A percentile compares a stretch with the other conserved stretches of the same genome.
Evolutionary conservation across 2,329 filamentous ascomycete genomes (phyloP).

Genomic region (Aureobasidium sp.): DNA sequence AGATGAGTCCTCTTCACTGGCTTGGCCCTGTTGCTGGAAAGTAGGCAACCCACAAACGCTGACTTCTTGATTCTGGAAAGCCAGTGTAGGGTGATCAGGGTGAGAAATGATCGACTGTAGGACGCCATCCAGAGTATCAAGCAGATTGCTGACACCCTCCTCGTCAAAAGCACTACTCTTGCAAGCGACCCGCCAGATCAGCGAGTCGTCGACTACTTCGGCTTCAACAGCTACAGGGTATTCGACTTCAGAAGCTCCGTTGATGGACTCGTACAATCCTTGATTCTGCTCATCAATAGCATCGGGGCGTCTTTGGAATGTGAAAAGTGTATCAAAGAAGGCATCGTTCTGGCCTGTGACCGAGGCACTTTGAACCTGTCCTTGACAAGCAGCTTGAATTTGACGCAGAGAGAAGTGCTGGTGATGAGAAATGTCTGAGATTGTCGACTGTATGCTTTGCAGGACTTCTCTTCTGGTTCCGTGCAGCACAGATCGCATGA

Average conservation of each 20-base stretch:
- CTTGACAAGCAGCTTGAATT: constrained; percentile 49
- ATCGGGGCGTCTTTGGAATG: constrained; percentile 53
- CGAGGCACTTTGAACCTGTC: constrained; percentile 32
- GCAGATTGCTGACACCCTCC: constrained; percentile 43
- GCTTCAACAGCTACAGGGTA: constrained; percentile 79
- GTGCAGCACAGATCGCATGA: constrained; percentile 65
- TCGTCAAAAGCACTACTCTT: constrained; percentile 50
- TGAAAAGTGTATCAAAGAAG: constrained; percentile 59
- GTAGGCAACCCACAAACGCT: constrained; percentile 59
- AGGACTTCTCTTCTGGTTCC: constrained; percentile 60
- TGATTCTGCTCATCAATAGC: constrained; percentile 18
- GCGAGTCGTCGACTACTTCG: constrained; percentile 49
- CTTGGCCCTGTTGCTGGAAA: constrained; percentile 28
- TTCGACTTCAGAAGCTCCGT: constrained; percentile 62
- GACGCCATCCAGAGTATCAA: constrained; percentile 54
- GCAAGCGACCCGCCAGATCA: constrained; percentile 68
- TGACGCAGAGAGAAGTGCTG: constrained; percentile 73
- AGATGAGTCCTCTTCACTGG: background rate
- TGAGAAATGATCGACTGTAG: constrained; percentile 50
- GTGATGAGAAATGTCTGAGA: constrained; percentile 58
- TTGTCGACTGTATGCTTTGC: constrained; percentile 64
- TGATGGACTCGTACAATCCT: constrained; percentile 55
- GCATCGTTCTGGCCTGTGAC: background rate
- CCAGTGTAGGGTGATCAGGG: constrained; percentile 47
- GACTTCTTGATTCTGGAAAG: constrained; percentile 45